Evolutionary conservation across 2,329 filamentous ascomycete species (phyloP).

Genomic region (Zarea fungicola): DNA sequence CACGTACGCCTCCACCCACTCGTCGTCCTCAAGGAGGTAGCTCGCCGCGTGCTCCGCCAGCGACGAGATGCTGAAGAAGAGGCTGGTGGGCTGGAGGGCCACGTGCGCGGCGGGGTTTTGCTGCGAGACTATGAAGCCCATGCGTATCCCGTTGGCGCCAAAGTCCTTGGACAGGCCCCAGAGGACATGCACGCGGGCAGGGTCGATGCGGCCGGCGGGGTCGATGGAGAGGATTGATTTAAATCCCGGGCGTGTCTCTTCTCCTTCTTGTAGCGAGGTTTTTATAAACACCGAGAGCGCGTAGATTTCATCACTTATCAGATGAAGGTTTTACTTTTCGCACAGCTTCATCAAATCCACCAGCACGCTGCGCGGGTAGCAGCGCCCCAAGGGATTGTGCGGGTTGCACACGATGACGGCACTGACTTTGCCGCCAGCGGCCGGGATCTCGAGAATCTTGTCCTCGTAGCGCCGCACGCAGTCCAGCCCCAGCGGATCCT

Average conservation of each 20-base stretch:
- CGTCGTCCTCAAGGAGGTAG: constrained; percentile 31
- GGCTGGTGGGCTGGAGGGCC: constrained; percentile 23
- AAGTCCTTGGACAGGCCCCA: constrained; percentile 48
- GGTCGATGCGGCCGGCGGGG: constrained; percentile 39
- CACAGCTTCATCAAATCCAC: constrained; percentile 40
- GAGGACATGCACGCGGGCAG: constrained; percentile 44
- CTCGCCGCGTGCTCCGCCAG: constrained; percentile 28
- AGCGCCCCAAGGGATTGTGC: constrained; percentile 1
- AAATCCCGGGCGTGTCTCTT: constrained; percentile 25
- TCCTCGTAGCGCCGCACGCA: not conserved
- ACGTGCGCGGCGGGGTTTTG: constrained; percentile 29
- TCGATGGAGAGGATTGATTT: constrained; percentile 42
- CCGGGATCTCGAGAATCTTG: not conserved
- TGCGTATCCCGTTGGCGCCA: constrained; percentile 49
- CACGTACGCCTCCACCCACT: constrained; percentile 33
- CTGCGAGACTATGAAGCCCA: constrained; percentile 42
- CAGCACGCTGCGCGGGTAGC: not conserved
- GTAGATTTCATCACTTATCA: constrained; percentile 47
- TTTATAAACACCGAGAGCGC: constrained; percentile 47
- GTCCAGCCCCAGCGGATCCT: not conserved
- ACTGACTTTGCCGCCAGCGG: not conserved
- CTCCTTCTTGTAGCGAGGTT: constrained; percentile 20
- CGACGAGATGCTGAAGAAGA: constrained; percentile 34
- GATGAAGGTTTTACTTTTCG: constrained; percentile 41
- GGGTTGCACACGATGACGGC: not conserved